These are phyloP conservation scores for Ampelocalamus luodianensis DNA, from an alignment of 176 grass and related monocot species.

Conservation along the genomic window DNA sequence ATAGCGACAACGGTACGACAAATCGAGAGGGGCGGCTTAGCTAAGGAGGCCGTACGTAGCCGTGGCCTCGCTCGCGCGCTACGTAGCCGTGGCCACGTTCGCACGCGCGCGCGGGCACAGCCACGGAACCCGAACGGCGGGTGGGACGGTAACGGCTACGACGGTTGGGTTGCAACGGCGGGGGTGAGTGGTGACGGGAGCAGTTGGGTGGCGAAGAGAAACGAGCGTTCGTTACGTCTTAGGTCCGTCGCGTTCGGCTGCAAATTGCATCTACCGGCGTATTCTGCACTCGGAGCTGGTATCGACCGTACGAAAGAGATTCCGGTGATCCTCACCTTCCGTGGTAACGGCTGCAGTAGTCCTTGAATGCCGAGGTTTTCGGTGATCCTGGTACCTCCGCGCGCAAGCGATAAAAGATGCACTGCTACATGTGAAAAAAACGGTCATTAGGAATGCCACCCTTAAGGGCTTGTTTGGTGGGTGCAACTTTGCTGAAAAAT, in stretches of 20 bases:
- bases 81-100: not conserved
- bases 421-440: too few species aligned
- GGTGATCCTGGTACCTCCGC: too few species aligned
- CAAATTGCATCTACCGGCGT: not conserved
- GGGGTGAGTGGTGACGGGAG: not conserved
- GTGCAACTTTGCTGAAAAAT: too few species aligned
- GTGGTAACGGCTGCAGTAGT: too few species aligned
- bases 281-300: not conserved
- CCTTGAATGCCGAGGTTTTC: too few species aligned
- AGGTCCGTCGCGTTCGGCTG: not conserved
- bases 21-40: not conserved
- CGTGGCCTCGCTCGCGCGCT: not conserved
- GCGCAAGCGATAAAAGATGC: too few species aligned
- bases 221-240: too few species aligned
- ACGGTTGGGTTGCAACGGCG: not conserved
- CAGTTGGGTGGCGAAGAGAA: not conserved
- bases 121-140: not conserved
- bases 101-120: not conserved
- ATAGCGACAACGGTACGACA: slow-evolving; percentile 43
- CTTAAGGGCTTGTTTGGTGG: too few species aligned
- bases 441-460: too few species aligned
- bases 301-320: not conserved
- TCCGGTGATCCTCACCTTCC: too few species aligned
- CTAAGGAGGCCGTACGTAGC: not conserved
- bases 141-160: not conserved